Conservation (phyloP, 2,329 filamentous ascomycete species). For the Paracorniculantispora psalliotae region DNA sequence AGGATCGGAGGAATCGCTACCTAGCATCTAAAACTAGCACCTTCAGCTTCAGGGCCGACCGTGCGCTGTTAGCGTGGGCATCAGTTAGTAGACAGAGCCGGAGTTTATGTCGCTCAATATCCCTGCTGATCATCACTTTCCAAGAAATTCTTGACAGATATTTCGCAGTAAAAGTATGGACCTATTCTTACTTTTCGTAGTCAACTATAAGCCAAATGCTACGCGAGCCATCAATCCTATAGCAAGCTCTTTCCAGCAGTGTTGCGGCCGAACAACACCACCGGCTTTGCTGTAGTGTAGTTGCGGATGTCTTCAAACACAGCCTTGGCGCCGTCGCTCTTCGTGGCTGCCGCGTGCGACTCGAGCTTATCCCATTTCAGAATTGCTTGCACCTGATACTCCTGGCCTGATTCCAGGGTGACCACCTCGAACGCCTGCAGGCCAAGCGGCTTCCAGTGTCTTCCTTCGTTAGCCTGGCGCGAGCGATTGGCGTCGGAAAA, state of each 20-base stretch:
- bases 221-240: too few species aligned
- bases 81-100: too few species aligned
- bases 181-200: too few species aligned
- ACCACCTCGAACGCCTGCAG: constrained; percentile 21
- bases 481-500: not conserved
- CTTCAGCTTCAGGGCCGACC: too few species aligned
- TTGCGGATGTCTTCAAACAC: constrained; percentile 14
- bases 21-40: too few species aligned
- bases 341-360: not conserved
- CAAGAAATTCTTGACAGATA: too few species aligned
- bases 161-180: too few species aligned
- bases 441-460: constrained; percentile 10
- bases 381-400: constrained; percentile 15
- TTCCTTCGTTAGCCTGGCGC: not conserved
- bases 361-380: constrained; percentile 9
- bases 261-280: not conserved
- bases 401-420: not conserved
- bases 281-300: constrained; percentile 13
- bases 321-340: not conserved
- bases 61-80: too few species aligned
- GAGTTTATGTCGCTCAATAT: too few species aligned
- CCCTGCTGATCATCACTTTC: too few species aligned
- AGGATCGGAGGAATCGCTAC: too few species aligned
- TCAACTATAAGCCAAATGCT: too few species aligned
- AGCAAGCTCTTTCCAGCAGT: not conserved